Conservation (phyloP, 1,284 basidiomycete genomes). For the Pulveroboletus sp. region DNA sequence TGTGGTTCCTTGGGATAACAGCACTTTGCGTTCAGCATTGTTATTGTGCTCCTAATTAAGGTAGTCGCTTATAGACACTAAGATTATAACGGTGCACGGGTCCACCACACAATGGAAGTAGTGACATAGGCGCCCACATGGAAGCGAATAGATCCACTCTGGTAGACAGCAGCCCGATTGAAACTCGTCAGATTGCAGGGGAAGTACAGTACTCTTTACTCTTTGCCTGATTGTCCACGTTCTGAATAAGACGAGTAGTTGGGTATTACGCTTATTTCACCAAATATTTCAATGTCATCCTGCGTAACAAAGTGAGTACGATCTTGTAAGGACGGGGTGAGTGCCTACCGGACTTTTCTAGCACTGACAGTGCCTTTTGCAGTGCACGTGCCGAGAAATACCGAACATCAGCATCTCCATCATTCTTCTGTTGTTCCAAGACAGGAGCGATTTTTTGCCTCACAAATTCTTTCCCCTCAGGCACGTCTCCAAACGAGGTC, state of each 20-base stretch:
- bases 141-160: neutral
- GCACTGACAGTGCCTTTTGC: slow-evolving; percentile 50
- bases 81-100: too few species aligned
- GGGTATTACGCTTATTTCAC: slow-evolving; percentile 35
- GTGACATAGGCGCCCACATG: neutral
- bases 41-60: slow-evolving; percentile 10
- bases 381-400: slow-evolving; percentile 78
- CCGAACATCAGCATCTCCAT: slow-evolving; percentile 93
- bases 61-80: neutral
- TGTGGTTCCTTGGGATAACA: neutral
- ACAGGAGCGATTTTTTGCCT: slow-evolving; percentile 78
- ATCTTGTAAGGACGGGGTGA: neutral
- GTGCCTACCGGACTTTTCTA: slow-evolving; percentile 33
- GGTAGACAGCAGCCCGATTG: slow-evolving; percentile 11
- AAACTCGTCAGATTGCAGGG: slow-evolving; percentile 31
- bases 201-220: slow-evolving; percentile 39
- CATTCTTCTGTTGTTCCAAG: slow-evolving; percentile 86
- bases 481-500: slow-evolving; percentile 60
- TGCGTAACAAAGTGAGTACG: slow-evolving; percentile 5
- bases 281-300: slow-evolving; percentile 27
- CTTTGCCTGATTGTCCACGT: slow-evolving; percentile 22
- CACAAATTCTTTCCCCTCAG: slow-evolving; percentile 78
- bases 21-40: neutral
- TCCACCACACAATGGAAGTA: neutral
- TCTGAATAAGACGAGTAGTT: slow-evolving; percentile 23